These are phyloP conservation scores for Lobulomyces angularis DNA, from an alignment of 192 early-diverging fungal genomes.

Conservation along the genomic window DNA sequence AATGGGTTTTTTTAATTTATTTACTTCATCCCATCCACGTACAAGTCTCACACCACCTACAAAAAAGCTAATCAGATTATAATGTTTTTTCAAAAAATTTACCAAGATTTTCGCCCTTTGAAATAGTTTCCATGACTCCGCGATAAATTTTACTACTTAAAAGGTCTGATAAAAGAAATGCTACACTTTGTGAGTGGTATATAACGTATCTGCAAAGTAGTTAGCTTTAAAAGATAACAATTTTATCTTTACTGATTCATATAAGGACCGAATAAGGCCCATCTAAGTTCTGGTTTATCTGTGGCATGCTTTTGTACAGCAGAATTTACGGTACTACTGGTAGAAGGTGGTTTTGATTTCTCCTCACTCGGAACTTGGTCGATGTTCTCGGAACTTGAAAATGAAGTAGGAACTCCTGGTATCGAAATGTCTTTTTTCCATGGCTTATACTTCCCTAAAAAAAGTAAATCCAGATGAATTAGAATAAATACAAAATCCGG, in stretches of 20 bases:
- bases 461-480: background rate
- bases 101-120: constrained; percentile 37
- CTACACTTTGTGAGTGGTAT: constrained; percentile 48
- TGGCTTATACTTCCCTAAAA: constrained; percentile 16
- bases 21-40: constrained; percentile 64
- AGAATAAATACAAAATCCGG: constrained; percentile 49
- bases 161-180: constrained; percentile 53
- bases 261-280: constrained; percentile 67
- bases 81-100: no score
- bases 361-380: no score
- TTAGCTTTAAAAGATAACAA: no score
- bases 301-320: constrained; percentile 13
- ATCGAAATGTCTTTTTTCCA: constrained; percentile 9
- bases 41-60: constrained; percentile 54
- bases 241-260: constrained; percentile 67
- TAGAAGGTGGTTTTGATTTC: constrained; percentile 16
- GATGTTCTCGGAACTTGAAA: constrained; percentile 32
- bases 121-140: constrained; percentile 47
- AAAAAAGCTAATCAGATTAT: no score
- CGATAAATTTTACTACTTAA: constrained; percentile 46
- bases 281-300: constrained; percentile 39
- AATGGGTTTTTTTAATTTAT: constrained; percentile 28
- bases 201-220: no score
- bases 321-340: constrained; percentile 12
- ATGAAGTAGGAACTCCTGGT: no score